phyloP scores from a whole-genome alignment of 2,329 filamentous ascomycete genomes.

The Rutstroemia sp. region DNA sequence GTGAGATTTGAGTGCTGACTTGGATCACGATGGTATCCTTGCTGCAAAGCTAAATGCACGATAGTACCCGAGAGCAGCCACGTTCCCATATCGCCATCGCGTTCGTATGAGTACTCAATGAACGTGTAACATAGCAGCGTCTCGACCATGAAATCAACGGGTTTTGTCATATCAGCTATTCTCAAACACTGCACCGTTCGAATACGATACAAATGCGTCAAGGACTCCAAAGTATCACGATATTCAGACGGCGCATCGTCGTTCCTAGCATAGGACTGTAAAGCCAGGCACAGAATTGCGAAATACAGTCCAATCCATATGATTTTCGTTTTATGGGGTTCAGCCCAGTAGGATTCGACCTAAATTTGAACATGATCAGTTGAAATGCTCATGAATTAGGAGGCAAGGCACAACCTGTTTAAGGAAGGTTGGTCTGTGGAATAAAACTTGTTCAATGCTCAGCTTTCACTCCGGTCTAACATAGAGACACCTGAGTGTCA shows the following conservation, averaged over 20 bases:
- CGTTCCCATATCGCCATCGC: constrained; percentile 47
- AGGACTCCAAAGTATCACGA: constrained; percentile 37
- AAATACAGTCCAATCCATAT: constrained; percentile 47
- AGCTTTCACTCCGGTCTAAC: neutral
- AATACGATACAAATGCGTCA: constrained; percentile 41
- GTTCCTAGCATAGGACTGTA: constrained; percentile 38
- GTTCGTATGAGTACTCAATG: constrained; percentile 33
- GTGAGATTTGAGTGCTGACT: constrained; percentile 42
- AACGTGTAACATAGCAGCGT: constrained; percentile 43
- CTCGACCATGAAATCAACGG: constrained; percentile 39
- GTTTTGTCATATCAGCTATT: constrained; percentile 42
- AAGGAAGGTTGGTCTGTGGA: constrained; percentile 45
- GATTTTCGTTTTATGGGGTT: constrained; percentile 33
- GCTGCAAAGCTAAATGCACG: constrained; percentile 48
- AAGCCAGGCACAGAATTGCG: constrained; percentile 16
- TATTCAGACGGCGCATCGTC: constrained; percentile 41
- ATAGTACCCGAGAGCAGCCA: constrained; percentile 44
- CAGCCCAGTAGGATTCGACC: constrained; percentile 37
- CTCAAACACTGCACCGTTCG: constrained; percentile 46
- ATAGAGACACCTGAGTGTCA: neutral
- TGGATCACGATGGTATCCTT: constrained; percentile 53
- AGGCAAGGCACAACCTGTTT: constrained; percentile 28
- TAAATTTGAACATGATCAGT: constrained; percentile 31
- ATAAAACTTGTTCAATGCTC: constrained; percentile 30
- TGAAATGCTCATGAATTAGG: neutral